These are phyloP conservation scores for Colletotrichum trifolii DNA, from an alignment of 2,329 filamentous ascomycete genomes.

Conservation along the genomic window DNA sequence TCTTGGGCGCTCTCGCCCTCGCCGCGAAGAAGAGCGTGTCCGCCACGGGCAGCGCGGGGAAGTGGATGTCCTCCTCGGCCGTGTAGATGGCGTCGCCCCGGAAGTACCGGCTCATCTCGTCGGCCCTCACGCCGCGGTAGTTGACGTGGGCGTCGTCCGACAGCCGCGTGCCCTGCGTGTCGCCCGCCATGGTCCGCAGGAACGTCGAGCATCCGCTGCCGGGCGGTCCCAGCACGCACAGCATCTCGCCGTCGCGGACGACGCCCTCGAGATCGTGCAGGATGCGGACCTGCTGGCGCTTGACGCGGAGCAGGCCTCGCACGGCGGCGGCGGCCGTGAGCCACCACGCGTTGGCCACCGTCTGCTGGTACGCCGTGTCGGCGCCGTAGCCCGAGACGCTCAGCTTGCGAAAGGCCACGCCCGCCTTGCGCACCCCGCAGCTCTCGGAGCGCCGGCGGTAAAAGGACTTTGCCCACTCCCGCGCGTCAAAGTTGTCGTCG, in stretches of 20 bases:
- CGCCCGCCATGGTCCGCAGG: conserved; percentile 72
- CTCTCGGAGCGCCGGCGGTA: conserved; percentile 40
- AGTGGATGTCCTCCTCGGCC: conserved; percentile 73
- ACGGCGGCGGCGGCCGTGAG: conserved; percentile 39
- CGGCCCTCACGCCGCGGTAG: conserved; percentile 33
- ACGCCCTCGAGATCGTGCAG: conserved; percentile 62
- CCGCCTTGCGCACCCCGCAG: conserved; percentile 44
- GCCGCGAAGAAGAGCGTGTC: conserved; percentile 73
- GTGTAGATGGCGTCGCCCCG: conserved; percentile 75
- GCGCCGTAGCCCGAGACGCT: conserved; percentile 44
- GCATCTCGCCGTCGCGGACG: conserved; percentile 65
- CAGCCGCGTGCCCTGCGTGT: conserved; percentile 67
- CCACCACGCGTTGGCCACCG: conserved; percentile 38
- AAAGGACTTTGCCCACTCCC: conserved; percentile 48
- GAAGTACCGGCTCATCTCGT: conserved; percentile 37
- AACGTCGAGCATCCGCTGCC: conserved; percentile 73
- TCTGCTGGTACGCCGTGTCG: conserved; percentile 28
- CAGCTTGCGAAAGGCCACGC: conserved; percentile 57
- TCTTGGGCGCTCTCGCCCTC: conserved; percentile 60
- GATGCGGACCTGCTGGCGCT: conserved; percentile 55
- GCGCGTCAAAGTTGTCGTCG: conserved; percentile 60
- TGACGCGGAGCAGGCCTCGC: conserved; percentile 24
- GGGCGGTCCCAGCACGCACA: conserved; percentile 67
- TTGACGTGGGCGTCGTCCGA: conserved; percentile 22
- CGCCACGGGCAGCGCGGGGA: conserved; percentile 67